Conservation (phyloP, 345 rosid species). For the Alliaria petiolata region DNA sequence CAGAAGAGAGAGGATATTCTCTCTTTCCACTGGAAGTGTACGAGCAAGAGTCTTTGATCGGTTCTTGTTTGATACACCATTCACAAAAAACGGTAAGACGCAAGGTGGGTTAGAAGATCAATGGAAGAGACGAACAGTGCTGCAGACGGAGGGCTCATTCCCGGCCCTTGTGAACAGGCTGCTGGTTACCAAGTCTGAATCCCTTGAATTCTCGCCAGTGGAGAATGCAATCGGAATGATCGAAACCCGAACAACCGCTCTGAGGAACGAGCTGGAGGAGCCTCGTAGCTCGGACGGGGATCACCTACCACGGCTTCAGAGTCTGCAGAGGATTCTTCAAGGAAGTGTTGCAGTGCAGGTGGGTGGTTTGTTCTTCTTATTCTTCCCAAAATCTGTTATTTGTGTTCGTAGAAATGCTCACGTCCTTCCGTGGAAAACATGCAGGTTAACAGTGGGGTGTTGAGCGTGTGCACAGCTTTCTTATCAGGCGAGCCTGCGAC, state of each 20-base stretch:
- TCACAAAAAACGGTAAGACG: slow-evolving; percentile 97
- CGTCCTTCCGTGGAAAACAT: background rate
- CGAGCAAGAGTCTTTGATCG: slow-evolving; percentile 95
- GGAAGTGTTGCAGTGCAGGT: slow-evolving; percentile 99
- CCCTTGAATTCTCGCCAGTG: slow-evolving; percentile 96
- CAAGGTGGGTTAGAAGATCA: slow-evolving; percentile 99
- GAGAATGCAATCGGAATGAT: slow-evolving; percentile 99
- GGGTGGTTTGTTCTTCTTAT: slow-evolving; percentile 13
- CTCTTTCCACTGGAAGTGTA: slow-evolving; percentile 91
- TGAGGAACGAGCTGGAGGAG: slow-evolving; percentile 94
- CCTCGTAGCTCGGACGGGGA: slow-evolving; percentile 99
- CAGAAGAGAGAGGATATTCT: slow-evolving; percentile 90
- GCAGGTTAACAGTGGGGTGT: slow-evolving; percentile 97
- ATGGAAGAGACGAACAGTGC: slow-evolving; percentile 97
- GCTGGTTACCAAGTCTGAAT: slow-evolving; percentile 83
- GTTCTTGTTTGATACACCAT: slow-evolving; percentile 97
- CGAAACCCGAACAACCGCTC: slow-evolving; percentile 92
- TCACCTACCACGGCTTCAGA: slow-evolving; percentile 92
- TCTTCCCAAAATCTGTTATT: background rate
- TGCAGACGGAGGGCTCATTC: slow-evolving; percentile 93
- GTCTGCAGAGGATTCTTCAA: slow-evolving; percentile 97
- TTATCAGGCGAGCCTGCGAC: slow-evolving; percentile 99
- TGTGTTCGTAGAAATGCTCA: background rate
- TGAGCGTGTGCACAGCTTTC: slow-evolving; percentile 98
- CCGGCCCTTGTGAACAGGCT: slow-evolving; percentile 96